Conservation (phyloP, 2,329 filamentous ascomycete genomes). For the Aspergillus puulaauensis region DNA sequence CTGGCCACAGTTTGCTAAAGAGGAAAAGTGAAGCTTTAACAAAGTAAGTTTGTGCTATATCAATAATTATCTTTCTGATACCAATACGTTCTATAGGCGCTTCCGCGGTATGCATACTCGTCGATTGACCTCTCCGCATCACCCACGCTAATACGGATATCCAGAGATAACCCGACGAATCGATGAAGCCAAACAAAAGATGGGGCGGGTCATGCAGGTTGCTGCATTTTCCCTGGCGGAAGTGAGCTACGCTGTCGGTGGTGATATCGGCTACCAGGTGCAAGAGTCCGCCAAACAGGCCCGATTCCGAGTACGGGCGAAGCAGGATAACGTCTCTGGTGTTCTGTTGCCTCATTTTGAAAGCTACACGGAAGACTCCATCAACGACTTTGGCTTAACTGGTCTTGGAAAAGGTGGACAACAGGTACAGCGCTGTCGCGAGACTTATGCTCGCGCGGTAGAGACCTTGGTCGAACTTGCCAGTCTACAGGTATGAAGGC, state of each 20-base stretch:
- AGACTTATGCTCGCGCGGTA: slow-evolving; percentile 93
- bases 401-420: slow-evolving; percentile 95
- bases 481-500: slow-evolving; percentile 68
- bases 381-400: slow-evolving; percentile 94
- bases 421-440: slow-evolving; percentile 90
- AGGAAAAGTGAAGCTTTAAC: slow-evolving; percentile 97
- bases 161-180: slow-evolving; percentile 93
- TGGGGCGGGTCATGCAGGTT: slow-evolving; percentile 99
- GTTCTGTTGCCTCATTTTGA: slow-evolving; percentile 93
- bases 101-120: slow-evolving; percentile 69
- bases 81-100: slow-evolving; percentile 57
- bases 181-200: slow-evolving; percentile 98
- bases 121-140: slow-evolving; percentile 22
- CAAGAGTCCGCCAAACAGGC: slow-evolving; percentile 93
- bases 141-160: slow-evolving; percentile 24
- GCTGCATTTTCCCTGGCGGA: slow-evolving; percentile 96
- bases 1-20: slow-evolving; percentile 91
- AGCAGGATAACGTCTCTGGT: slow-evolving; percentile 98
- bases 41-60: slow-evolving; percentile 62
- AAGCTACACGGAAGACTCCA: slow-evolving; percentile 81
- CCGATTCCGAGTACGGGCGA: slow-evolving; percentile 87
- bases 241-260: slow-evolving; percentile 94
- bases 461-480: slow-evolving; percentile 94
- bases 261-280: slow-evolving; percentile 94
- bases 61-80: not conserved